These are phyloP conservation scores for Stagonosporopsis tanaceti DNA, from an alignment of 2,329 filamentous ascomycete genomes.

Conservation along the genomic window DNA sequence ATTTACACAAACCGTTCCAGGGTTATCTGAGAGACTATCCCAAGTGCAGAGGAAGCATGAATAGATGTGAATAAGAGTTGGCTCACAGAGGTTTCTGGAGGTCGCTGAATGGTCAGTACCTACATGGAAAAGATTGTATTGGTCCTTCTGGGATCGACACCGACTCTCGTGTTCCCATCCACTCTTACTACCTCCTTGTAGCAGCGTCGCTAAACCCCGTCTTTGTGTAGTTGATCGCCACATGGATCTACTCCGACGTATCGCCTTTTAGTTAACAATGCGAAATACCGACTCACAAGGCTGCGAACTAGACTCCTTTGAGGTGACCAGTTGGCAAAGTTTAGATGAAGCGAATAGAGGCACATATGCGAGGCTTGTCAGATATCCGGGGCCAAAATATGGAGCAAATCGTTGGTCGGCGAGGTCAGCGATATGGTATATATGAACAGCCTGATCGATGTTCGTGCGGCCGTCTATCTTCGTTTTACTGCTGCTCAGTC, in stretches of 20 bases:
- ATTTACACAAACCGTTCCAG: neutral
- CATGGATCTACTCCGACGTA: constrained; percentile 7
- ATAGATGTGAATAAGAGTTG: too few relatives aligned
- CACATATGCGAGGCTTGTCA: neutral
- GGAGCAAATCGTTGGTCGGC: neutral
- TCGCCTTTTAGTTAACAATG: constrained; percentile 9
- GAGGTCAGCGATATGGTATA: neutral
- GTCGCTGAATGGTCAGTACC: too few relatives aligned
- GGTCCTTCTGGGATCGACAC: too few relatives aligned
- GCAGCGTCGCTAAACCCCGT: constrained; percentile 3
- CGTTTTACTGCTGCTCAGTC: neutral
- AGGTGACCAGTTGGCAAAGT: neutral
- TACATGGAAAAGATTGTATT: too few relatives aligned
- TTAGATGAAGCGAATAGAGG: neutral
- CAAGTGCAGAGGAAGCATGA: neutral
- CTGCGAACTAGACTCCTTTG: neutral
- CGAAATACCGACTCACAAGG: constrained; percentile 6
- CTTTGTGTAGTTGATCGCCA: neutral
- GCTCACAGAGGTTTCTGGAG: too few relatives aligned
- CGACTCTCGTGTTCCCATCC: too few relatives aligned
- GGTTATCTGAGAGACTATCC: neutral
- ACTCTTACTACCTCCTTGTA: too few relatives aligned
- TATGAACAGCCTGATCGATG: neutral
- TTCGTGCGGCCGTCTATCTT: neutral
- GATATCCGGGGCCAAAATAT: neutral